A percentile compares a stretch with the other conserved stretches of the same genome.
Conservation (phyloP, 768 basidiomycete species). For the Rossbeevera mucosa region DNA sequence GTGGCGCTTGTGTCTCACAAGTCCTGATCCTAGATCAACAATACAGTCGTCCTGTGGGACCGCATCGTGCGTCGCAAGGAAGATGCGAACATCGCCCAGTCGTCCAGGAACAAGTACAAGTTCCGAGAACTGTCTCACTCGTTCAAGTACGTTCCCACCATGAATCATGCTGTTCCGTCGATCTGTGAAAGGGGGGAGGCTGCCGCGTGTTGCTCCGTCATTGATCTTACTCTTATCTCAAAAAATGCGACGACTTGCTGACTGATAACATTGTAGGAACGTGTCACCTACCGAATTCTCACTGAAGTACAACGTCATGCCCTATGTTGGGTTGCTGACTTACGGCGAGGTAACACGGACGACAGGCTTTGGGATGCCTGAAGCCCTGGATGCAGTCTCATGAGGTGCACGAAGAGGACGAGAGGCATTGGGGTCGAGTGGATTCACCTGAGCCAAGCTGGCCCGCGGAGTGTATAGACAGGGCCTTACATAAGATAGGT, state of each 20-base stretch:
- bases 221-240: slow-evolving; percentile 13
- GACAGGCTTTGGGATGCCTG: slow-evolving; percentile 34
- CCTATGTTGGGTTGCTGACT: slow-evolving; percentile 74
- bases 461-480: slow-evolving; percentile 16
- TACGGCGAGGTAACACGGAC: slow-evolving; percentile 68
- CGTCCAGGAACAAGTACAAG: slow-evolving; percentile 73
- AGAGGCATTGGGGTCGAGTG: not conserved
- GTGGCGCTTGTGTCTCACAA: slow-evolving; percentile 6
- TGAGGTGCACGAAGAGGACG: slow-evolving; percentile 4
- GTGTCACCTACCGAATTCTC: slow-evolving; percentile 62
- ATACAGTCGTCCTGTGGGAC: slow-evolving; percentile 89
- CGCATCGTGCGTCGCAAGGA: slow-evolving; percentile 79
- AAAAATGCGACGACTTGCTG: not conserved
- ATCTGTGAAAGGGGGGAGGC: slow-evolving; percentile 5
- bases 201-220: slow-evolving; percentile 19
- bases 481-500: slow-evolving; percentile 14
- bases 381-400: slow-evolving; percentile 30
- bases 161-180: not conserved
- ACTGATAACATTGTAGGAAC: slow-evolving; percentile 43
- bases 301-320: slow-evolving; percentile 88
- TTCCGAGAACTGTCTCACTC: slow-evolving; percentile 69
- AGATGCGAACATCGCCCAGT: slow-evolving; percentile 54
- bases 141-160: slow-evolving; percentile 59
- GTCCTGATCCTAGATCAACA: slow-evolving; percentile 46
- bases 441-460: slow-evolving; percentile 5